phyloP scores from a whole-genome alignment of 352 stramenopile species.

The Phytopythium vexans region DNA sequence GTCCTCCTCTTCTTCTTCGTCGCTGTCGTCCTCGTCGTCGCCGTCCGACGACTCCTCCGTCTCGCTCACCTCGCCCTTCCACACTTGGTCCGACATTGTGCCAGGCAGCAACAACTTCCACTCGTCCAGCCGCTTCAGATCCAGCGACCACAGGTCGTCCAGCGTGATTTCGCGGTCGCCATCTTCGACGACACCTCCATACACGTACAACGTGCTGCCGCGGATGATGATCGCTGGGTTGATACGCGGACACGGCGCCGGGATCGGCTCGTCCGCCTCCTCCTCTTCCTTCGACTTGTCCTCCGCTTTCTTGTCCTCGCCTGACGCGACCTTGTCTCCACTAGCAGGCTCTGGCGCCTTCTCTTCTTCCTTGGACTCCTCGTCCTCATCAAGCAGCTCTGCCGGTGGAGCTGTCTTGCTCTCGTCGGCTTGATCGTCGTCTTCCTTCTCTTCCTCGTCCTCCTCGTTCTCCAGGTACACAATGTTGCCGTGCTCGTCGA shows the following conservation, averaged over 20 bases:
- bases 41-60: conserved; percentile 85
- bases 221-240: conserved; percentile 86
- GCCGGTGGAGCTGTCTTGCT: conserved; percentile 8
- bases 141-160: conserved; percentile 94
- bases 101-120: conserved; percentile 92
- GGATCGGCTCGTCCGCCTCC: conserved; percentile 22
- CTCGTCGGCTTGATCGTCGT: conserved; percentile 33
- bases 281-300: conserved; percentile 16
- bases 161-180: conserved; percentile 95
- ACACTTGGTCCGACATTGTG: conserved; percentile 93
- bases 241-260: conserved; percentile 76
- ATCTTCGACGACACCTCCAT: conserved; percentile 92
- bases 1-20: conserved; percentile 48
- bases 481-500: conserved; percentile 94
- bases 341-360: conserved; percentile 5
- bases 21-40: conserved; percentile 71
- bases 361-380: conserved; percentile 20
- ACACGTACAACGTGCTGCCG: conserved; percentile 91
- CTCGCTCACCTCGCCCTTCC: conserved; percentile 81
- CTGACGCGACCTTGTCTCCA: neutral
- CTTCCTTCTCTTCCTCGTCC: conserved; percentile 66
- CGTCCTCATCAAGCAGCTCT: conserved; percentile 8
- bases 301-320: conserved; percentile 3
- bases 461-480: conserved; percentile 93
- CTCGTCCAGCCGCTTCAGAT: conserved; percentile 92